These are phyloP conservation scores for Wickerhamomyces subpelliculosus DNA, from an alignment of 805 yeast genomes.

Conservation along the genomic window DNA sequence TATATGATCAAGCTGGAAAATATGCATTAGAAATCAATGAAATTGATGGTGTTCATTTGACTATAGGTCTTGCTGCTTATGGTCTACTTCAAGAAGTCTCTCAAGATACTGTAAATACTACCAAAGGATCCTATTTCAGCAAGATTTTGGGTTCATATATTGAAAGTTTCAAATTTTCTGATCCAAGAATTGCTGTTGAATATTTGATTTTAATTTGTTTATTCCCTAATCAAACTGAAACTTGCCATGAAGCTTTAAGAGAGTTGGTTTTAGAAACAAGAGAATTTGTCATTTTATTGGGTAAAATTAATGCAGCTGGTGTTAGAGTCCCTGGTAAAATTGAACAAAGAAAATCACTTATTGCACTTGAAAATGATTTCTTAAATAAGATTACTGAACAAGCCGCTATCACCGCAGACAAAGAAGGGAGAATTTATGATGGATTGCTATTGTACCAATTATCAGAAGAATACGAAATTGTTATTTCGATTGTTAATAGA, in stretches of 20 bases:
- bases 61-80: constrained; percentile 71
- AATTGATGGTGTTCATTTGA: constrained; percentile 84
- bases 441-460: constrained; percentile 81
- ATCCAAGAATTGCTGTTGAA: constrained; percentile 89
- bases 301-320: constrained; percentile 78
- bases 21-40: constrained; percentile 58
- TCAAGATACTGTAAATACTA: constrained; percentile 24
- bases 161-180: constrained; percentile 73
- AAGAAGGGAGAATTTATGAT: constrained; percentile 84
- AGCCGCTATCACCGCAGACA: constrained; percentile 82
- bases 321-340: constrained; percentile 75
- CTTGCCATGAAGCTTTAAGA: constrained; percentile 72
- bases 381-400: constrained; percentile 69
- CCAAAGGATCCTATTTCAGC: constrained; percentile 39
- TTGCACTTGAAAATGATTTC: constrained; percentile 56
- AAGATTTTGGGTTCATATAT: constrained; percentile 75
- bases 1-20: constrained; percentile 74
- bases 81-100: constrained; percentile 52
- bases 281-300: constrained; percentile 74
- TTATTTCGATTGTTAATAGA: constrained; percentile 64
- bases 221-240: constrained; percentile 38
- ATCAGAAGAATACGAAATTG: constrained; percentile 82
- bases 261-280: constrained; percentile 83
- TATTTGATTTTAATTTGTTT: constrained; percentile 70
- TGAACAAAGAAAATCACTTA: constrained; percentile 65